Evolutionary conservation across 2,329 filamentous ascomycete genomes (phyloP), one percentile per base, ranked within the genome.

Genomic region (Coccinonectria pachysandricola): DNA sequence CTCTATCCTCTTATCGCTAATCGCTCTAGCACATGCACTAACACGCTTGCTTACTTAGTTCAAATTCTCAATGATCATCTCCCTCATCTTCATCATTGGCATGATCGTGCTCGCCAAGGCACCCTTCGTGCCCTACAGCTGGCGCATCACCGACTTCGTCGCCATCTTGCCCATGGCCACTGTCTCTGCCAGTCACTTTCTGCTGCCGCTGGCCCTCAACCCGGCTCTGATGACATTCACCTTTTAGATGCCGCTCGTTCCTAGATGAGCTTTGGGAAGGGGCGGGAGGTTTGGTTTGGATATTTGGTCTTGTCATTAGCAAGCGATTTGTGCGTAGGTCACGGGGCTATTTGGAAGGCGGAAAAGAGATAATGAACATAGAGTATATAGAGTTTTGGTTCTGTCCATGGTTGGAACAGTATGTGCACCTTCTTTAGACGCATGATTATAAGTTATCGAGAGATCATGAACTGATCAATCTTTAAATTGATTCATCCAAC

Each of bases 181-280:
- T 0, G 72, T 85, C n/a, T 62, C 74, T 1, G 65, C 60, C 2
- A 79, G 71, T 30, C 80, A 86, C 53, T 64, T 85, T 31, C 56
- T 86, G 25, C 52, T 86, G 35, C 81, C 81, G 1, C 63, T 86
- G 32, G 79, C 72, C 4, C 58, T 87, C 24, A 86, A 86, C 53
- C 80, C 79, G n/a, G 79, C 78, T 12, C 60, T 85, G 42, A 84
- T 84, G 78, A 80, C 75, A 0, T 84, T 85, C 52, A 80, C 77
- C 7, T 85, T 76, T 73, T 84, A 70, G 17, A 19, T 19, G 17
- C 7, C 17, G 10, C 17, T 19, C 17, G 10, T 19, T 19, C 17
- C n/a, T n/a, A n/a, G n/a, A n/a, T n/a, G n/a, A n/a, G n/a, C n/a
- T n/a, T n/a, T n/a, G n/a, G n/a, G n/a, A n/a, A n/a, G 17, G 17